These are phyloP conservation scores for Plasmodium falciparum DNA, from an alignment of 169 alveolate genomes.

Conservation along the genomic window DNA sequence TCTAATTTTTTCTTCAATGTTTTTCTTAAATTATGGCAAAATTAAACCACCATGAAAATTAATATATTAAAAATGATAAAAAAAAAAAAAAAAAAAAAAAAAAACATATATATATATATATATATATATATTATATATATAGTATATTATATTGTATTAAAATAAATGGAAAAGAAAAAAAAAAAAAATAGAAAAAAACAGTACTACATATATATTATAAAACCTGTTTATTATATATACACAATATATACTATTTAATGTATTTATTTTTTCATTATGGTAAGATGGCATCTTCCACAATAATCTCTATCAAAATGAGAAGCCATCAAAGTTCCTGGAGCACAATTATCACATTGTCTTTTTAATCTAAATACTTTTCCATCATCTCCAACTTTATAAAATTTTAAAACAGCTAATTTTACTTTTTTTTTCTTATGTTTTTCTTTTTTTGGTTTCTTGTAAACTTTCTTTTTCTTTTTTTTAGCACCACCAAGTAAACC, in stretches of 20 bases:
- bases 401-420: conserved; percentile 96
- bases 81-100: too few relatives aligned
- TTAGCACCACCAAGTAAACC: conserved; percentile 93
- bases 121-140: too few relatives aligned
- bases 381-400: conserved; percentile 96
- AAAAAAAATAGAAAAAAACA: conserved; percentile 16
- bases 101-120: too few relatives aligned
- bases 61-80: too few relatives aligned
- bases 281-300: conserved; percentile 98
- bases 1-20: too few relatives aligned
- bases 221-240: background rate
- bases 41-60: too few relatives aligned
- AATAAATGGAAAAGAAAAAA: conserved; percentile 1
- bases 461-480: conserved; percentile 94
- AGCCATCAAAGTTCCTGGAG: conserved; percentile 99
- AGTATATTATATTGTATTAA: too few relatives aligned
- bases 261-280: conserved; percentile 87
- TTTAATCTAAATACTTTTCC: conserved; percentile 95
- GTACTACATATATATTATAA: background rate
- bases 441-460: conserved; percentile 94
- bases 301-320: conserved; percentile 98
- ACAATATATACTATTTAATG: conserved; percentile 2
- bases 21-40: too few relatives aligned
- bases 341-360: conserved; percentile 97
- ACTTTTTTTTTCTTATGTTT: conserved; percentile 99